Percentiles rank a stretch among this genome's conserved stretches.
Conservation (phyloP, 345 rosid genomes). For the Moricandia moricandioides region DNA sequence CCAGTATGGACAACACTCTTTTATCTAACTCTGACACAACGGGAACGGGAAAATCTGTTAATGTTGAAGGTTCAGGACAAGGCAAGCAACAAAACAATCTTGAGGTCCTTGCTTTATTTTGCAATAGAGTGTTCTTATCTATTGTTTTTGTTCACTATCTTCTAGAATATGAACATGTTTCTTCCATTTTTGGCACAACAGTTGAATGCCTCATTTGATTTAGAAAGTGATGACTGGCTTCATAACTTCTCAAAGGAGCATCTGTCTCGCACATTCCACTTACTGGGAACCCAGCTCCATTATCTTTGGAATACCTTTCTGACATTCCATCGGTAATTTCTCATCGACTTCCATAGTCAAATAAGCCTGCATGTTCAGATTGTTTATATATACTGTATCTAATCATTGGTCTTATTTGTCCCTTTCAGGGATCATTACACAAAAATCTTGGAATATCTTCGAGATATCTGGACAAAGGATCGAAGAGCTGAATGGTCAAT, state of each 20-base stretch:
- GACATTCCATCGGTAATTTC: constrained; percentile 78
- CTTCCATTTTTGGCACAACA: constrained; percentile 45
- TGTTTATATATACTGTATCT: not conserved
- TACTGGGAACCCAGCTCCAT: constrained; percentile 65
- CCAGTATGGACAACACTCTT: constrained; percentile 48
- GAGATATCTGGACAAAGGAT: constrained; percentile 74
- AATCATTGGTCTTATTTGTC: constrained; percentile 14
- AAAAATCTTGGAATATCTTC: constrained; percentile 63
- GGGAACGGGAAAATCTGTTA: constrained; percentile 42
- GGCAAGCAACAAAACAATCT: constrained; percentile 59
- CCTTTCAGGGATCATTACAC: constrained; percentile 59
- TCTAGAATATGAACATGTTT: constrained; percentile 16
- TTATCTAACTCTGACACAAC: constrained; percentile 45
- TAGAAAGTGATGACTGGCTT: constrained; percentile 45
- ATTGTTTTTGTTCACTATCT: constrained; percentile 6
- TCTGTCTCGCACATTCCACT: constrained; percentile 50
- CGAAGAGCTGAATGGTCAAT: constrained; percentile 97
- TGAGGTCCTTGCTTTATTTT: constrained; percentile 72
- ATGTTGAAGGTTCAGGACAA: constrained; percentile 51
- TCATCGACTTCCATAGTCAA: not conserved
- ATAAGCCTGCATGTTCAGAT: not conserved
- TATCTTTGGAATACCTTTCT: constrained; percentile 79
- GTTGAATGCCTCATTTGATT: constrained; percentile 37
- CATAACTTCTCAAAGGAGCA: constrained; percentile 52
- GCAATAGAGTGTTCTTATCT: constrained; percentile 10